Percentiles rank a stretch among this genome's conserved stretches.
These are phyloP conservation scores for Tillandsia fasciculata DNA, from an alignment of 176 grass and related monocot genomes.

Conservation along the genomic window DNA sequence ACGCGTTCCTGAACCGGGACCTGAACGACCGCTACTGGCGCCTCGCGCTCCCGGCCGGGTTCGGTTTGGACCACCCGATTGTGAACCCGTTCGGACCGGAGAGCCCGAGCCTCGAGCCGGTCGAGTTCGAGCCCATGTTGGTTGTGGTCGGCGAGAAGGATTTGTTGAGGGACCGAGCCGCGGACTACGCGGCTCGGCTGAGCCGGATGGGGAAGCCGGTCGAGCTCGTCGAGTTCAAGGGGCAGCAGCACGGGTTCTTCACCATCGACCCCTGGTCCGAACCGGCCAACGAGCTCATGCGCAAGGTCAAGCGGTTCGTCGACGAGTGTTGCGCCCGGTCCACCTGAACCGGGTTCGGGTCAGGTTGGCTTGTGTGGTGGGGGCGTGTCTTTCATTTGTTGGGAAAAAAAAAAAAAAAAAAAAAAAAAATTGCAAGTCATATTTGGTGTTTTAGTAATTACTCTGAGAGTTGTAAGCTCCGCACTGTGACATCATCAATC, in stretches of 20 bases:
- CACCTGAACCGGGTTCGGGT: neutral
- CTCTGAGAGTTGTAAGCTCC: too few relatives aligned
- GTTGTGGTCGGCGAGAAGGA: conserved; percentile 58
- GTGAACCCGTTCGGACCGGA: conserved; percentile 64
- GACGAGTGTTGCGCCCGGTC: conserved; percentile 3
- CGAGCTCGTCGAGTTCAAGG: conserved; percentile 47
- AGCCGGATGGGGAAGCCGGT: conserved; percentile 61
- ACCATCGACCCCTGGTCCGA: conserved; percentile 62
- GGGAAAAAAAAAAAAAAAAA: too few relatives aligned
- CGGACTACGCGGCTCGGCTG: conserved; percentile 52
- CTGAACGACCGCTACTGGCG: conserved; percentile 86
- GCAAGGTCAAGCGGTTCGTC: conserved; percentile 48
- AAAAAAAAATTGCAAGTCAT: too few relatives aligned
- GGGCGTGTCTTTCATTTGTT: neutral
- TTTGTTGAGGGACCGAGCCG: conserved; percentile 65
- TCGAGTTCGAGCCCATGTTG: conserved; percentile 49
- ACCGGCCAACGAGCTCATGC: conserved; percentile 55
- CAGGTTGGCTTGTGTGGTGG: too few relatives aligned
- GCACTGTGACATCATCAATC: too few relatives aligned
- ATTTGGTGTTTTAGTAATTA: too few relatives aligned
- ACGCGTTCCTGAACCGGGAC: conserved; percentile 49
- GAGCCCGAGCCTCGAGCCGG: conserved; percentile 32
- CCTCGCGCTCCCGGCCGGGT: conserved; percentile 54
- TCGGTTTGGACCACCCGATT: conserved; percentile 48
- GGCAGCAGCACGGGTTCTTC: conserved; percentile 91